A percentile compares a stretch with the other conserved stretches of the same genome.
phyloP scores from a whole-genome alignment of 2,329 filamentous ascomycete species.

The Exophiala viscosa region DNA sequence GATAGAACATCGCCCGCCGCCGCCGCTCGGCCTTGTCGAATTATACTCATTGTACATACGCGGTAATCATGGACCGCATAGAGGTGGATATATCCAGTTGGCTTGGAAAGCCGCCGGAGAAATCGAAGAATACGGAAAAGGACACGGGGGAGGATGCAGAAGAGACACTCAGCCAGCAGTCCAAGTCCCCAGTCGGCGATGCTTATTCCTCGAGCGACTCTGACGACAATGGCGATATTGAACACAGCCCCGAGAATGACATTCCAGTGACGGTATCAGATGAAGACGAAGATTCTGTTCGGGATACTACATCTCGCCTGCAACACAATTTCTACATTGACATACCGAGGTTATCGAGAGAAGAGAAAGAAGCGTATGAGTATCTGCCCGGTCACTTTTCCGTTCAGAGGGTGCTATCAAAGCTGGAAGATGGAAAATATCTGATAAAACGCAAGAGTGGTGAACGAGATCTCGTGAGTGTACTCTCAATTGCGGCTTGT shows the following conservation, averaged over 20 bases:
- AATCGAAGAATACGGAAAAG: not conserved
- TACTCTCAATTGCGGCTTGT: not conserved
- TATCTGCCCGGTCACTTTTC: slow-evolving; percentile 39
- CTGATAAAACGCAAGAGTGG: slow-evolving; percentile 36
- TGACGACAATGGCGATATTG: slow-evolving; percentile 13
- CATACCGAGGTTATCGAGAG: slow-evolving; percentile 32
- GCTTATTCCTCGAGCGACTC: slow-evolving; percentile 2
- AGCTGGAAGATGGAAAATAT: slow-evolving; percentile 31
- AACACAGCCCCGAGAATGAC: slow-evolving; percentile 7
- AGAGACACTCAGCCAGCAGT: not conserved
- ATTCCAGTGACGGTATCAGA: not conserved
- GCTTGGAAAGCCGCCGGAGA: slow-evolving; percentile 23
- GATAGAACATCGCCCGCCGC: not conserved
- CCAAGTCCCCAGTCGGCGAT: not conserved
- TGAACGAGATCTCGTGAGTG: slow-evolving; percentile 36
- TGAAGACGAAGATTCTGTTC: slow-evolving; percentile 1
- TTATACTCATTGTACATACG: not conserved
- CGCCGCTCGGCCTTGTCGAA: not conserved
- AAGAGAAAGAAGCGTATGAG: slow-evolving; percentile 36
- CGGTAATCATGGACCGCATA: slow-evolving; percentile 10
- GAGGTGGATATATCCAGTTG: slow-evolving; percentile 18
- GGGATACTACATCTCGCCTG: not conserved
- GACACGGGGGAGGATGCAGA: not conserved
- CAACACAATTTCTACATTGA: slow-evolving; percentile 30
- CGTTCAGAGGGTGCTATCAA: slow-evolving; percentile 32